Evolutionary conservation across 352 stramenopile species (phyloP).

Genomic region (Pythium brachiatum): DNA sequence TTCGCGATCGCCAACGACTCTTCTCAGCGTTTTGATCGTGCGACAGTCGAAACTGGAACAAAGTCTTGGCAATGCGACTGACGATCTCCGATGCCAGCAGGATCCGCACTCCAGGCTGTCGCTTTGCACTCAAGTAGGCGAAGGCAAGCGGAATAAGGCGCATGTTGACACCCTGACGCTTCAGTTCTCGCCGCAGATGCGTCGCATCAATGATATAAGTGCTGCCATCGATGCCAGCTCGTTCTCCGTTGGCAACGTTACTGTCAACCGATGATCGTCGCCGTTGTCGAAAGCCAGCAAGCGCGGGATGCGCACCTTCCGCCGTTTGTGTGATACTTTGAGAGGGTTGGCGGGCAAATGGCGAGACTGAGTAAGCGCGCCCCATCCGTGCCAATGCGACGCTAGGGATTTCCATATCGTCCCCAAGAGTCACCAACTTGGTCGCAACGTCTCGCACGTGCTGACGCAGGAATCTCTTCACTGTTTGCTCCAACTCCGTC

Average conservation of each 20-base stretch:
- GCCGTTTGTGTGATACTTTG: background rate
- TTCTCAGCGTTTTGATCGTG: constrained; percentile 42
- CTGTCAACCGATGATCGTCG: constrained; percentile 38
- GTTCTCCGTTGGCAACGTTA: constrained; percentile 12
- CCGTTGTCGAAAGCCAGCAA: constrained; percentile 6
- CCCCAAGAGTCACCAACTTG: constrained; percentile 64
- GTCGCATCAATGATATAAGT: constrained; percentile 73
- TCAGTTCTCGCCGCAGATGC: constrained; percentile 60
- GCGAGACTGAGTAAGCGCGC: constrained; percentile 1
- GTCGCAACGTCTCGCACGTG: constrained; percentile 54
- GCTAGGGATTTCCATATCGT: constrained; percentile 21
- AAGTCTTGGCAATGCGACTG: constrained; percentile 62
- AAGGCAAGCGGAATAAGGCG: constrained; percentile 73
- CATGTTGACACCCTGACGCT: constrained; percentile 62
- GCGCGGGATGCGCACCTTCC: background rate
- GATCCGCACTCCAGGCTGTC: constrained; percentile 50
- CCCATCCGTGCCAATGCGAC: background rate
- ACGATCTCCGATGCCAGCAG: constrained; percentile 73
- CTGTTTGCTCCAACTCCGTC: constrained; percentile 40
- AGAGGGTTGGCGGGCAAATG: constrained; percentile 1
- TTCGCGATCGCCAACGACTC: constrained; percentile 55
- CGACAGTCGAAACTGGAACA: constrained; percentile 64
- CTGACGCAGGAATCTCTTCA: constrained; percentile 56
- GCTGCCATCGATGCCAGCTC: constrained; percentile 23
- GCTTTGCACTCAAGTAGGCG: constrained; percentile 31